phyloP scores from a whole-genome alignment of 2,329 filamentous ascomycete species.

The Coleophoma cylindrospora region DNA sequence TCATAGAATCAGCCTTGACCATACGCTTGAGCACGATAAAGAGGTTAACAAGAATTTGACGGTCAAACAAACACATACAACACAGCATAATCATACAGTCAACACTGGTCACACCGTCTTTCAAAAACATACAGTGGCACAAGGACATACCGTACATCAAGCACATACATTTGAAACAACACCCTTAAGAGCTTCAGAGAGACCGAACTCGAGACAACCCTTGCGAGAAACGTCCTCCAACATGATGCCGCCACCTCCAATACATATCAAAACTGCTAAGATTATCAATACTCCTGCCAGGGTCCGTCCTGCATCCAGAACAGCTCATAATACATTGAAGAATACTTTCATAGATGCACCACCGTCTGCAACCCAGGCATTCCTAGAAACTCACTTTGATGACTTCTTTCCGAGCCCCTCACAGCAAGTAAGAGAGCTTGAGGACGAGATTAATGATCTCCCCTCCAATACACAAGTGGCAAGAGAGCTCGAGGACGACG shows the following conservation, averaged over 20 bases:
- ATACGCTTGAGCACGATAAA: neutral
- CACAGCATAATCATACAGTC: neutral
- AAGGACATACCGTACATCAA: neutral
- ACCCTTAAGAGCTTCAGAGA: neutral
- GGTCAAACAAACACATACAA: neutral
- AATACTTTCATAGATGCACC: conserved; percentile 5
- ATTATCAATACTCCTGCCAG: neutral
- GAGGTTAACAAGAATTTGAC: neutral
- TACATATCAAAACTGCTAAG: conserved; percentile 5
- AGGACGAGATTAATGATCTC: conserved; percentile 31
- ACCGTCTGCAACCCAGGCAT: conserved; percentile 44
- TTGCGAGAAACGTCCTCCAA: conserved; percentile 11
- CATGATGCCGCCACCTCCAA: conserved; percentile 13
- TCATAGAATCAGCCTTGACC: neutral
- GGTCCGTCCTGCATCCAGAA: too few relatives aligned
- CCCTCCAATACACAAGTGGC: conserved; percentile 16
- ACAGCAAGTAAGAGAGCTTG: conserved; percentile 48
- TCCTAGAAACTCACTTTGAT: conserved; percentile 43
- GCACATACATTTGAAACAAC: neutral
- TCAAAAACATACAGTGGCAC: neutral
- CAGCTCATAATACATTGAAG: too few relatives aligned
- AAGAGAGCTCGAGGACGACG: conserved; percentile 12
- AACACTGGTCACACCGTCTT: neutral
- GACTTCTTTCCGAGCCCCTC: conserved; percentile 52
- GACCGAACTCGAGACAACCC: neutral